Conservation (phyloP, 768 basidiomycete species). For the Xanthoconium stramineum region DNA sequence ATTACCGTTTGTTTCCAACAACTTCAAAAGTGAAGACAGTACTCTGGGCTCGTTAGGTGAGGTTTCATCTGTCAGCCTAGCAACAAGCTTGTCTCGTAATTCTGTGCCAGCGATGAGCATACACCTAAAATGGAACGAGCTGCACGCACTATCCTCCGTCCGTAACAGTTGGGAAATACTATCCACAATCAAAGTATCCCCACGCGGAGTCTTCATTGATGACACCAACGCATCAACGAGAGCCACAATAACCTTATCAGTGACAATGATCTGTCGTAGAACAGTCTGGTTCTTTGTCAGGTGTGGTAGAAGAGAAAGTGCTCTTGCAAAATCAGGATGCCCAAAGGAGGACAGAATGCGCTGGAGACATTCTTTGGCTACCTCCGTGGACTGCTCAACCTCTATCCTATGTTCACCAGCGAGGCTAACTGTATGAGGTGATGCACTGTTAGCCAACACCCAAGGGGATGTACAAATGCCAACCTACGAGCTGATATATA, state of each 20-base stretch:
- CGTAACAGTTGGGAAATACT: not conserved
- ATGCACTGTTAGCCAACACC: not conserved
- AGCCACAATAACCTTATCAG: not conserved
- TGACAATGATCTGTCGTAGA: not conserved
- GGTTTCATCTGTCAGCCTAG: not conserved
- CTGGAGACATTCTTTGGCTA: not conserved
- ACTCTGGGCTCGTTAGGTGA: not conserved
- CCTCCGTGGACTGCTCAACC: too few species aligned
- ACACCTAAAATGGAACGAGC: not conserved
- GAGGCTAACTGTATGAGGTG: not conserved
- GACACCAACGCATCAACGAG: not conserved
- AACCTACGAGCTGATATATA: not conserved
- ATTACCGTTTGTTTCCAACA: not conserved
- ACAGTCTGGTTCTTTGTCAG: not conserved
- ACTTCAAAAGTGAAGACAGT: not conserved
- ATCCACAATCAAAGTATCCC: not conserved
- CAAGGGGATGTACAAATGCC: not conserved
- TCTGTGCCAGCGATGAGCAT: not conserved
- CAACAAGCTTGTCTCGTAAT: too few species aligned
- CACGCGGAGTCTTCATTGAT: not conserved
- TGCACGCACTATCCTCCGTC: not conserved
- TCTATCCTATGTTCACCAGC: too few species aligned
- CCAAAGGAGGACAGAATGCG: not conserved
- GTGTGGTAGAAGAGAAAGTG: not conserved
- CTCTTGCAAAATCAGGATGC: not conserved